Evolutionary conservation across 2,329 filamentous ascomycete genomes (phyloP).

Genomic region (Verticillium albo-atrum): DNA sequence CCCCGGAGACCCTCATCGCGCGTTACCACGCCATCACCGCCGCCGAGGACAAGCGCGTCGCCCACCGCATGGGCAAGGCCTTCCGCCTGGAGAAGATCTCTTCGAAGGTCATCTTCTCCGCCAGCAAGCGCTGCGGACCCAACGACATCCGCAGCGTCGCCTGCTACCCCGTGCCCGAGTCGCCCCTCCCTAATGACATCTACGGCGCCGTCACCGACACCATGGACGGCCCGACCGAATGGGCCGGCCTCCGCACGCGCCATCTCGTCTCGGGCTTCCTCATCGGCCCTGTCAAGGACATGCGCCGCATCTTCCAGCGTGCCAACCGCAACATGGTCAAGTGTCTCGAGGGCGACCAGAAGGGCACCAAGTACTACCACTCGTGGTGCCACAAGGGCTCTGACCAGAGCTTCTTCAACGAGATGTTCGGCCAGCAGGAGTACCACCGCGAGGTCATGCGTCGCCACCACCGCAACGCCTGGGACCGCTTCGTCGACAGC

Average conservation of each 20-base stretch:
- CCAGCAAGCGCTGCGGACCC: constrained; percentile 21
- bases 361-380: neutral
- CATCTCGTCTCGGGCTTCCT: constrained; percentile 20
- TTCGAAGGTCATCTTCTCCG: constrained; percentile 19
- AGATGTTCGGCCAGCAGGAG: constrained; percentile 24
- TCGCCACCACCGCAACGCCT: constrained; percentile 15
- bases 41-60: constrained; percentile 16
- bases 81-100: constrained; percentile 14
- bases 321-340: constrained; percentile 16
- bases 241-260: constrained; percentile 16
- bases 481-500: constrained; percentile 15
- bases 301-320: constrained; percentile 17
- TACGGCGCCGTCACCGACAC: constrained; percentile 18
- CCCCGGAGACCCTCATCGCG: constrained; percentile 15
- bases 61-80: constrained; percentile 18
- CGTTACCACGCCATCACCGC: constrained; percentile 19
- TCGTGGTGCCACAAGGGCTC: constrained; percentile 16
- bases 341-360: constrained; percentile 12
- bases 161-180: constrained; percentile 17
- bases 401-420: constrained; percentile 23
- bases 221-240: constrained; percentile 9
- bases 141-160: constrained; percentile 16
- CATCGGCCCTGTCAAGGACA: constrained; percentile 18
- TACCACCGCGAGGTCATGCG: constrained; percentile 23
- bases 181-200: constrained; percentile 17